phyloP scores from a whole-genome alignment of 345 rosid genomes.

The Excoecaria cochinchinensis region DNA sequence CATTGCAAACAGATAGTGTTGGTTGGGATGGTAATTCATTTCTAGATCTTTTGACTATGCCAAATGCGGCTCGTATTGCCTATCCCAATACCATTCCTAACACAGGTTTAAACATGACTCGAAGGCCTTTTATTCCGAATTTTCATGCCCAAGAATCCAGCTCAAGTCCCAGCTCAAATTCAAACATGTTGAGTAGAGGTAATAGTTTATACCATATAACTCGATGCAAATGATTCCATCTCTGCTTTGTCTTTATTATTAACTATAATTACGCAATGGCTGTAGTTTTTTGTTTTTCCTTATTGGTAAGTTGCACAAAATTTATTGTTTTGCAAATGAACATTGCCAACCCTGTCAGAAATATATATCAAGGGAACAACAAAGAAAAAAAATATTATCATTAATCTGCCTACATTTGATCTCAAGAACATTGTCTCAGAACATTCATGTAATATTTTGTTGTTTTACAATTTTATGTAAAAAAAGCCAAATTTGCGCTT shows the following conservation, averaged over 20 bases:
- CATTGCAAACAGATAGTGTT: constrained; percentile 13
- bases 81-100: constrained; percentile 16
- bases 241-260: not conserved
- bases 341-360: no score
- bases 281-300: not conserved
- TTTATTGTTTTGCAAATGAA: no score
- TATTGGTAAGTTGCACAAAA: not conserved
- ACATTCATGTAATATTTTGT: no score
- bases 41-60: constrained; percentile 17
- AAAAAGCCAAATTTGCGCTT: no score
- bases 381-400: no score
- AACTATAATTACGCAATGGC: not conserved
- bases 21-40: constrained; percentile 24
- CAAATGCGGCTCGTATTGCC: not conserved
- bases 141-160: constrained; percentile 31
- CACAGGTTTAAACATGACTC: constrained; percentile 16
- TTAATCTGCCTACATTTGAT: no score
- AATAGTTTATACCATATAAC: constrained; percentile 25
- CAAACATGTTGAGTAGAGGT: constrained; percentile 26
- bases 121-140: constrained; percentile 15
- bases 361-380: no score
- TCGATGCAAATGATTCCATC: constrained; percentile 29
- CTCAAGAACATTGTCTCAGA: no score
- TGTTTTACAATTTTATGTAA: no score
- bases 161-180: constrained; percentile 32